These are phyloP conservation scores for Pseudocercospora cruenta DNA, from an alignment of 2,329 filamentous ascomycete species.

Conservation along the genomic window DNA sequence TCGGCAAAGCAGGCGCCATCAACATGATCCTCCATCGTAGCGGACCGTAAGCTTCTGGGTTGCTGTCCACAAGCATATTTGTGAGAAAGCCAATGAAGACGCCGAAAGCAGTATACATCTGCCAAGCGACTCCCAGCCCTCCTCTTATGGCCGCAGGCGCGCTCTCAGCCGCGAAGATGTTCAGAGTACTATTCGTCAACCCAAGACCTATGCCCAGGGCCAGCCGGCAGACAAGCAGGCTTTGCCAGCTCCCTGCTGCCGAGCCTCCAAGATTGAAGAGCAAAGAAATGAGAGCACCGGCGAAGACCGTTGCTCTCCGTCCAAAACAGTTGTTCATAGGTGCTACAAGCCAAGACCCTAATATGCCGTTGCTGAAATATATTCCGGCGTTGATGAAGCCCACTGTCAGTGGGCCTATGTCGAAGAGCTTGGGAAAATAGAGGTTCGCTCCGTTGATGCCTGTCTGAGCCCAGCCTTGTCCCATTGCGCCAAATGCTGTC, in stretches of 20 bases:
- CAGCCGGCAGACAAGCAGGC: slow-evolving; percentile 70
- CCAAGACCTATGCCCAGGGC: slow-evolving; percentile 63
- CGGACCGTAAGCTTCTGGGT: slow-evolving; percentile 56
- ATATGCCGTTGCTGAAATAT: slow-evolving; percentile 45
- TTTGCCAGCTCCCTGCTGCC: slow-evolving; percentile 61
- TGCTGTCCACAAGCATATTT: slow-evolving; percentile 50
- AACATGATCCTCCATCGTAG: slow-evolving; percentile 66
- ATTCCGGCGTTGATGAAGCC: slow-evolving; percentile 55
- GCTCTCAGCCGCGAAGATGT: slow-evolving; percentile 44
- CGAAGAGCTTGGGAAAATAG: slow-evolving; percentile 31
- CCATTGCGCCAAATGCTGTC: slow-evolving; percentile 13
- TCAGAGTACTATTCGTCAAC: slow-evolving; percentile 48
- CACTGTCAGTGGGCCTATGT: slow-evolving; percentile 28
- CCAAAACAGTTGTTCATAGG: slow-evolving; percentile 37
- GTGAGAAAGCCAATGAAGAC: slow-evolving; percentile 66
- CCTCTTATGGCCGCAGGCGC: slow-evolving; percentile 54
- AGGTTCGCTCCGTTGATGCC: slow-evolving; percentile 38
- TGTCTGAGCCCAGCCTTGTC: slow-evolving; percentile 39
- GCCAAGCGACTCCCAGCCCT: slow-evolving; percentile 38
- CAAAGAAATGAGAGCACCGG: slow-evolving; percentile 53
- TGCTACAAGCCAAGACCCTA: slow-evolving; percentile 57
- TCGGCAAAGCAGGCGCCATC: slow-evolving; percentile 67
- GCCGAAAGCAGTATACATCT: slow-evolving; percentile 58
- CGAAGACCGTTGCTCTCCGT: slow-evolving; percentile 42
- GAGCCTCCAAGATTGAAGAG: slow-evolving; percentile 66